Conservation (phyloP, 768 basidiomycete genomes). For the Boletus subparvulus region DNA sequence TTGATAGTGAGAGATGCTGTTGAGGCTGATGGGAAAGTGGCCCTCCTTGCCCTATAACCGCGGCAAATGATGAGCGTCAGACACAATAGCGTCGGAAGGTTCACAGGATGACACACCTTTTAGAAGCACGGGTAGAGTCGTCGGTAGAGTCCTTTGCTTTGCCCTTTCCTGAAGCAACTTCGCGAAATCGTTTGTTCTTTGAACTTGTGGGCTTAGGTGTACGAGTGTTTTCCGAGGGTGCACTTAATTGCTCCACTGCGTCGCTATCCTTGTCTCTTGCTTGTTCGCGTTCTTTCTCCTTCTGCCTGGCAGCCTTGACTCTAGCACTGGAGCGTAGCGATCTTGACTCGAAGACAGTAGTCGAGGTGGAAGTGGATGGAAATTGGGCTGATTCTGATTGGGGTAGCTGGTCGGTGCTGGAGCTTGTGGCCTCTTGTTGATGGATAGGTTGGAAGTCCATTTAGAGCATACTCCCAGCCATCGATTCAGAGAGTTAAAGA, state of each 20-base stretch:
- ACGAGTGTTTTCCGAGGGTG: constrained; percentile 45
- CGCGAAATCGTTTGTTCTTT: constrained; percentile 53
- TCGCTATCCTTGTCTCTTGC: constrained; percentile 56
- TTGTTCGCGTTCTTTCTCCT: constrained; percentile 56
- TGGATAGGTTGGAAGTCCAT: constrained; percentile 84
- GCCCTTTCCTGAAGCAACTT: constrained; percentile 52
- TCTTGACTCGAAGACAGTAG: constrained; percentile 49
- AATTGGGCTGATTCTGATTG: constrained; percentile 35
- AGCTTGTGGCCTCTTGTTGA: constrained; percentile 69
- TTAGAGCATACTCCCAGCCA: constrained; percentile 88
- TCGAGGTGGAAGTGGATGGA: constrained; percentile 37
- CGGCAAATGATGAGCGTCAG: constrained; percentile 33
- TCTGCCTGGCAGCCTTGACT: constrained; percentile 73
- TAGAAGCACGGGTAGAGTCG: constrained; percentile 50
- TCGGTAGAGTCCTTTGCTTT: constrained; percentile 62
- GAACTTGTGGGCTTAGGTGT: constrained; percentile 37
- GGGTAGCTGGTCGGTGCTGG: constrained; percentile 48
- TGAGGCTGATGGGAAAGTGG: constrained; percentile 42
- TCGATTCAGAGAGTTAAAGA: constrained; percentile 48
- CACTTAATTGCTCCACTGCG: constrained; percentile 41
- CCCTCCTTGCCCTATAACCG: constrained; percentile 57
- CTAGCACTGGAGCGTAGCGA: constrained; percentile 72
- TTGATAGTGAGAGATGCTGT: constrained; percentile 60
- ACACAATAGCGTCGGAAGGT: constrained; percentile 22
- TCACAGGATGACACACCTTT: constrained; percentile 56